phyloP scores from a whole-genome alignment of 2,329 filamentous ascomycete genomes.

The Diplodia sapinea region DNA sequence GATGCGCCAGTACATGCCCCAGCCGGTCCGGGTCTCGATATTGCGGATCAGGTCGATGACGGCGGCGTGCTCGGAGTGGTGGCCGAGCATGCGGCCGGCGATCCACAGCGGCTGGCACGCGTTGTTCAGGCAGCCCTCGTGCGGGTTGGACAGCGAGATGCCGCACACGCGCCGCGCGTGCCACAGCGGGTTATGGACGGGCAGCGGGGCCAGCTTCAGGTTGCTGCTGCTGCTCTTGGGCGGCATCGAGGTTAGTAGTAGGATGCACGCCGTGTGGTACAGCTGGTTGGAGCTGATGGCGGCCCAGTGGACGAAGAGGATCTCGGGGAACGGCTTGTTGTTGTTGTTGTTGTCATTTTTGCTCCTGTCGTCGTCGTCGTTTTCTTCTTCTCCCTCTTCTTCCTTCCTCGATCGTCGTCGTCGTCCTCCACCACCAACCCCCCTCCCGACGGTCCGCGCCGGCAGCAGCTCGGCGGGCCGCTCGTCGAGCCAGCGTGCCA shows the following conservation, averaged over 20 bases:
- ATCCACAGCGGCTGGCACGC: conserved; percentile 65
- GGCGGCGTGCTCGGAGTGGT: conserved; percentile 51
- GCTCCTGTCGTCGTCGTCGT: too few species aligned
- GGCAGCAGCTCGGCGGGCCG: conserved; percentile 57
- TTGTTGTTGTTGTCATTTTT: too few species aligned
- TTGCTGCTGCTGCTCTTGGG: conserved; percentile 32
- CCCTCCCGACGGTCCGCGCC: conserved; percentile 47
- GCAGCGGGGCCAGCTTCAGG: conserved; percentile 41
- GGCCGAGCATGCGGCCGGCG: conserved; percentile 61
- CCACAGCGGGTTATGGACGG: conserved; percentile 56
- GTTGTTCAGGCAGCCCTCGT: conserved; percentile 63
- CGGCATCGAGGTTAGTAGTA: conserved; percentile 55
- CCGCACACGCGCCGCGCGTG: conserved; percentile 63
- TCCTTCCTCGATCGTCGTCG: too few species aligned
- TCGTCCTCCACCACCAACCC: too few species aligned
- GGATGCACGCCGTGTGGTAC: conserved; percentile 62
- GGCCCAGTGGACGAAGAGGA: conserved; percentile 60
- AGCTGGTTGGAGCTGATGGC: conserved; percentile 64
- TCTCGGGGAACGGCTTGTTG: conserved; percentile 54
- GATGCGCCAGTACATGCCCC: conserved; percentile 62
- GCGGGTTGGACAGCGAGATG: conserved; percentile 62
- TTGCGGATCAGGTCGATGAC: conserved; percentile 54
- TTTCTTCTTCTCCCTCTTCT: too few species aligned
- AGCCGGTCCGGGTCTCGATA: conserved; percentile 61
- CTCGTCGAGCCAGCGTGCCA: conserved; percentile 56